These are phyloP conservation scores for Asterella californica DNA, from an alignment of 225 moss, liverwort and hornwort species.

Conservation along the genomic window DNA sequence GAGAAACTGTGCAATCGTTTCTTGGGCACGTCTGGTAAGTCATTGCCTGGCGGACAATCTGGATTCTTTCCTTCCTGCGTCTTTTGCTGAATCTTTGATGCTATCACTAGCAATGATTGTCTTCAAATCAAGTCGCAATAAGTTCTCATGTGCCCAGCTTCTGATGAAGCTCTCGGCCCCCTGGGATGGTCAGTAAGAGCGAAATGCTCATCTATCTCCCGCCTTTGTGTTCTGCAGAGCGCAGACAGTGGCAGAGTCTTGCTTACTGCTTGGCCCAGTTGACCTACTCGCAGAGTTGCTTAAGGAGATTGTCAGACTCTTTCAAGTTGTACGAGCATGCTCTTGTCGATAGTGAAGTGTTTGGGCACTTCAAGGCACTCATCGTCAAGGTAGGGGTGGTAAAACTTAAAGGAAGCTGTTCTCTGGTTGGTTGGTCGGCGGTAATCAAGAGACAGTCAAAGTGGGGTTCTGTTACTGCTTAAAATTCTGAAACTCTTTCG, in stretches of 20 bases:
- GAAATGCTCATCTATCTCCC: neutral
- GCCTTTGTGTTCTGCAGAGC: conserved; percentile 41
- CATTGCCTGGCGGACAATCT: neutral
- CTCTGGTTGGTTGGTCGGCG: neutral
- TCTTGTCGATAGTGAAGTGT: conserved; percentile 77
- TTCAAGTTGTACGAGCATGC: conserved; percentile 83
- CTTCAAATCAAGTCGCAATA: neutral
- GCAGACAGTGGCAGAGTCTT: conserved; percentile 86
- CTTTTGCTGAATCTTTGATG: neutral
- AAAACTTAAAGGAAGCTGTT: neutral
- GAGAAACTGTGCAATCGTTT: conserved; percentile 96
- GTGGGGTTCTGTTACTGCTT: neutral
- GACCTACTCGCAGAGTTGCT: conserved; percentile 65
- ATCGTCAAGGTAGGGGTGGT: conserved; percentile 60
- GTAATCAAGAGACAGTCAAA: neutral
- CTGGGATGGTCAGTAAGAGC: neutral
- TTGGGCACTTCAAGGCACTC: conserved; percentile 73
- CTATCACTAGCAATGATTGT: neutral
- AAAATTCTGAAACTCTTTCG: neutral
- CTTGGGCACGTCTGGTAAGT: conserved; percentile 69
- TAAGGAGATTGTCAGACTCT: conserved; percentile 72
- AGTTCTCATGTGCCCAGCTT: neutral
- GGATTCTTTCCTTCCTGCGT: neutral
- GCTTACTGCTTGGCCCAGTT: conserved; percentile 87
- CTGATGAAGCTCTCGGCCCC: neutral